Evolutionary conservation across 139 green algal species (phyloP).

Genomic region (Chlorella sp.): DNA sequence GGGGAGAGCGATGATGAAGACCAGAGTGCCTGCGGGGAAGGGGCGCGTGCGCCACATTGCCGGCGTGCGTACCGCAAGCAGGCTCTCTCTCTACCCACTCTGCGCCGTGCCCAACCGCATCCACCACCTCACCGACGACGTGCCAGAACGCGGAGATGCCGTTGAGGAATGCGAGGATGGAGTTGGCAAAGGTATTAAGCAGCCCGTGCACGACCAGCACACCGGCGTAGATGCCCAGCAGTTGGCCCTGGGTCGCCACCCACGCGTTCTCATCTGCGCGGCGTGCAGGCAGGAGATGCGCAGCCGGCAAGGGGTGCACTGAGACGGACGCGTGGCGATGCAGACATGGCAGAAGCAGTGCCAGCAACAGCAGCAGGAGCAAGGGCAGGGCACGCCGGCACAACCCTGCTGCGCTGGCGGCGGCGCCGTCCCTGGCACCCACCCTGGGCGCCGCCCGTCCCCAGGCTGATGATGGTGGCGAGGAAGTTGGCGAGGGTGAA

Average conservation of each 20-base stretch:
- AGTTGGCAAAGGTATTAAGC: conserved; percentile 43
- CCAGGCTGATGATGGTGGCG: conserved; percentile 2
- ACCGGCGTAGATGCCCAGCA: conserved; percentile 42
- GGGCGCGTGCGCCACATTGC: background rate
- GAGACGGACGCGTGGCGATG: background rate
- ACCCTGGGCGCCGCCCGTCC: conserved; percentile 8
- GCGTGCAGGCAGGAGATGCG: too few species aligned
- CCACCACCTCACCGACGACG: conserved; percentile 28
- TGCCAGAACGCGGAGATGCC: conserved; percentile 52
- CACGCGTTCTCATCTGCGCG: background rate
- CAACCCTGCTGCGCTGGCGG: too few species aligned
- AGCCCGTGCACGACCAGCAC: conserved; percentile 39
- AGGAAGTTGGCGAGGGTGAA: conserved; percentile 41
- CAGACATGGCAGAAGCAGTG: background rate
- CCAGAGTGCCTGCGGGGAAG: conserved; percentile 15
- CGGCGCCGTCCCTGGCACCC: background rate
- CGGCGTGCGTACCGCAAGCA: background rate
- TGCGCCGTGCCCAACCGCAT: too few species aligned
- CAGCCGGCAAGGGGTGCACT: too few species aligned
- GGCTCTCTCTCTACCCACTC: too few species aligned
- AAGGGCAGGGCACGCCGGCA: background rate
- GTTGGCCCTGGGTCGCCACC: conserved; percentile 16
- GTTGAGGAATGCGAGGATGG: conserved; percentile 34
- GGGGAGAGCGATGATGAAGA: conserved; percentile 43
- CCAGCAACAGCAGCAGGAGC: background rate